Conservation (phyloP, 441 rosid genomes). For the Breynia disticha region DNA sequence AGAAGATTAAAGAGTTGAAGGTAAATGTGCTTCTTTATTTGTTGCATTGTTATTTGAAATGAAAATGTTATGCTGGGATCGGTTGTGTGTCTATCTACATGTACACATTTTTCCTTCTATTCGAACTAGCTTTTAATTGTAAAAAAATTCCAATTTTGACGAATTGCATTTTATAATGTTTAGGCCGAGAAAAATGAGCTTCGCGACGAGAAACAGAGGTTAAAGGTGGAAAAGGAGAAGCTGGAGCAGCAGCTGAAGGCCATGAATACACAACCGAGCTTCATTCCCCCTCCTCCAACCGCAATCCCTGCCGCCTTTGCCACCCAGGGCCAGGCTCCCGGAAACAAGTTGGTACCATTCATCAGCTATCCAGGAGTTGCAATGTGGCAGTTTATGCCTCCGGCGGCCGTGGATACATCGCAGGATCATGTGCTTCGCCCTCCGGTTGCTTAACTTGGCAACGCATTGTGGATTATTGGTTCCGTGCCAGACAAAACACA, state of each 20-base stretch:
- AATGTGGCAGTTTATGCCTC: constrained; percentile 99
- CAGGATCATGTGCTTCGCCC: constrained; percentile 98
- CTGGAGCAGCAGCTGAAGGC: constrained; percentile 74
- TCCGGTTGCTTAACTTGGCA: constrained; percentile 75
- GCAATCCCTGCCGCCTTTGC: constrained; percentile 75
- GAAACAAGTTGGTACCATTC: constrained; percentile 89
- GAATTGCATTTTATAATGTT: constrained; percentile 9
- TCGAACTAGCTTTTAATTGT: not conserved
- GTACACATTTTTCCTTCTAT: not conserved
- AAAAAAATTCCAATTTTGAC: not conserved
- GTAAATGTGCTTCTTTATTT: constrained; percentile 23
- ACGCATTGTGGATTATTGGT: constrained; percentile 20
- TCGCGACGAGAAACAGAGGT: constrained; percentile 92
- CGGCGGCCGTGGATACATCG: constrained; percentile 92
- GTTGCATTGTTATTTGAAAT: constrained; percentile 3
- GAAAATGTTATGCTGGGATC: no score
- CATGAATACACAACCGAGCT: constrained; percentile 59
- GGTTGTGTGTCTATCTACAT: no score
- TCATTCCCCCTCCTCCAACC: constrained; percentile 67
- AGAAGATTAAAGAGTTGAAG: constrained; percentile 89
- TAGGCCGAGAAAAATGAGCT: constrained; percentile 95
- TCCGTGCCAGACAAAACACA: constrained; percentile 26
- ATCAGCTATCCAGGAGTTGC: constrained; percentile 94
- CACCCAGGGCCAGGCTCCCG: constrained; percentile 72
- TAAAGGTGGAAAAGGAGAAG: constrained; percentile 90